phyloP scores from a whole-genome alignment of 371 early-diverging fungal species.

The Actinomortierella ambigua region DNA sequence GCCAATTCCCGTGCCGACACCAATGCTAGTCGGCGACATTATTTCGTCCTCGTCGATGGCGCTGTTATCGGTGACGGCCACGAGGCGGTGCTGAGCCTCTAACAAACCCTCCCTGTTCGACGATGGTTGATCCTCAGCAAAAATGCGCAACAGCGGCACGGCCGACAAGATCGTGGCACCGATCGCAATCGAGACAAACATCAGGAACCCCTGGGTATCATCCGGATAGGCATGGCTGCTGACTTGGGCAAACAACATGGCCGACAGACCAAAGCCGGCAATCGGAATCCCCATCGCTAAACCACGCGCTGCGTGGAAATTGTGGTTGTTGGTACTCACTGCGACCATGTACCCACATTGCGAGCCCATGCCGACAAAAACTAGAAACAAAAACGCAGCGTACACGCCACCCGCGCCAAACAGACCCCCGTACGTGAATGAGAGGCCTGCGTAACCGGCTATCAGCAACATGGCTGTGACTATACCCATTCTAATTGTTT shows the following conservation, averaged over 20 bases:
- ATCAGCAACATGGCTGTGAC: slow-evolving; percentile 47
- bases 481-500: slow-evolving; percentile 29
- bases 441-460: slow-evolving; percentile 47
- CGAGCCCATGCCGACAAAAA: slow-evolving; percentile 66
- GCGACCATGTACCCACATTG: slow-evolving; percentile 65
- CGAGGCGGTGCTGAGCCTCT: not conserved
- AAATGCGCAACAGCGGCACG: slow-evolving; percentile 18
- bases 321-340: slow-evolving; percentile 61
- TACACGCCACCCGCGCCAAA: slow-evolving; percentile 47
- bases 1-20: slow-evolving; percentile 10
- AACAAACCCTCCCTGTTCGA: not conserved
- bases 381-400: slow-evolving; percentile 52
- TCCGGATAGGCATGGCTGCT: slow-evolving; percentile 54
- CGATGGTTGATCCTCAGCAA: slow-evolving; percentile 4
- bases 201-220: slow-evolving; percentile 45
- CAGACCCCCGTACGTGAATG: slow-evolving; percentile 32
- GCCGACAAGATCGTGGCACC: slow-evolving; percentile 46
- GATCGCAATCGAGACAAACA: slow-evolving; percentile 46
- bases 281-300: slow-evolving; percentile 68
- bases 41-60: too few relatives aligned
- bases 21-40: slow-evolving; percentile 6
- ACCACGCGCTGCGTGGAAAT: slow-evolving; percentile 63
- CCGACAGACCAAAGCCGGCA: slow-evolving; percentile 69
- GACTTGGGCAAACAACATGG: slow-evolving; percentile 68
- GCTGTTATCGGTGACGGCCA: too few relatives aligned